Base-by-base conservation (phyloP, 2,329 filamentous ascomycete genomes). In the Aspergillus phoenicis region DNA sequence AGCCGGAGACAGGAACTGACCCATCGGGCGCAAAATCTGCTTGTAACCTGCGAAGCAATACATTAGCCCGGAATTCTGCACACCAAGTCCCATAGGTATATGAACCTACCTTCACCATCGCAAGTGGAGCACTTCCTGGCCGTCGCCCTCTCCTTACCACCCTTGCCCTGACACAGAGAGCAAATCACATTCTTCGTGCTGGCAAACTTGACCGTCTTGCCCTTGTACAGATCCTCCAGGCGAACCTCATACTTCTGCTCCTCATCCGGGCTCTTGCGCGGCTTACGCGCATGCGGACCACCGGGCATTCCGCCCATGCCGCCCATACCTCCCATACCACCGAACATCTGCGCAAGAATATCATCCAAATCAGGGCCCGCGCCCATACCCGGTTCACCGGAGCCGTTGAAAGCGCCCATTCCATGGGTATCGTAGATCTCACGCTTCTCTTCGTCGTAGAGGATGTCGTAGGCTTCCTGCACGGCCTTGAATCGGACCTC, bases 191-290 rank as follows among this genome's bases (percentile, higher is more conserved):
- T 94, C 82, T 98, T 98, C 72, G 93, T 96, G 72, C 91, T 95
- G 8, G 92, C 89, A 76, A 99, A 97, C 80, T 96, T 95, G 73
- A 96, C 95, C 0, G 95, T 97, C 84, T 98, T 97, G 71, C 95
- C 95, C 81, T 96, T 97, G 85, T 98, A 99, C 33, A 99, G 84
- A 78, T 99, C 95, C 76, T 98, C 95, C 62, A 99, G 81, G 2
- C 88, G 90, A 60, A 98, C 91, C 75, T 93, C 89, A 79, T 99
- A 98, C 70, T 91, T 87, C 71, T 96, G 91, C 75, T 96, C 89
- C 77, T 97, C 94, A 68, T 93, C 89, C 57, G 85, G 87, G 49
- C 94, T 93, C 70, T 88, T 90, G 62, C 89, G 83, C 5, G 75
- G 73, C 61, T 69, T 70, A 53, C 66, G 66, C 36, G 86, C 70